Evolutionary conservation across 2,329 filamentous ascomycete species (phyloP).

Genomic region (Epichloe brachyelytri): DNA sequence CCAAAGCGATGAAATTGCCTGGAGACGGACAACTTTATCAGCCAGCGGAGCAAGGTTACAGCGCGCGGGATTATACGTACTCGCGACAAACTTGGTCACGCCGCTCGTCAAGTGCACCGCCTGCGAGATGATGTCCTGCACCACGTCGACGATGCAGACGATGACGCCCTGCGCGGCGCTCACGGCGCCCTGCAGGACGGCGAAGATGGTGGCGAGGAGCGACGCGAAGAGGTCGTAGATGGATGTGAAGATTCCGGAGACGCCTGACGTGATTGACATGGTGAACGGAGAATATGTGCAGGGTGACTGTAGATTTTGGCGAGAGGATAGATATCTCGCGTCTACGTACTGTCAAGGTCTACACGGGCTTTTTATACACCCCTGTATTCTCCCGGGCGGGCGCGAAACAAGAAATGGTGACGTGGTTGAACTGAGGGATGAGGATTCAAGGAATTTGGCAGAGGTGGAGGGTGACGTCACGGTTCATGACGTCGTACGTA

Average conservation of each 20-base stretch:
- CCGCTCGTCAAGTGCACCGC: constrained; percentile 25
- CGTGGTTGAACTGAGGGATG: background rate
- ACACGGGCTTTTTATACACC: too few species aligned
- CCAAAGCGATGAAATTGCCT: constrained; percentile 25
- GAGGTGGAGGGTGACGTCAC: background rate
- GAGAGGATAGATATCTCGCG: too few species aligned
- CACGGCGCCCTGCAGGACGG: constrained; percentile 21
- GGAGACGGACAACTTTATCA: background rate
- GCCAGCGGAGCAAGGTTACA: too few species aligned
- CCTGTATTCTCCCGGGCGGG: too few species aligned
- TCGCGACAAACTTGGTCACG: constrained; percentile 25
- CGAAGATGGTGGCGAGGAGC: constrained; percentile 21
- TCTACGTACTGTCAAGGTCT: too few species aligned
- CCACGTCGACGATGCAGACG: constrained; percentile 22
- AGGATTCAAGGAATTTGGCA: background rate
- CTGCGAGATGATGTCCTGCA: constrained; percentile 22
- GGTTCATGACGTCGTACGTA: too few species aligned
- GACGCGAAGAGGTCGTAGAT: constrained; percentile 29
- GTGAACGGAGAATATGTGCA: background rate
- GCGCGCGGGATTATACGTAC: constrained; percentile 14
- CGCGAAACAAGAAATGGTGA: background rate
- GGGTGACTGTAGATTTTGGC: too few species aligned
- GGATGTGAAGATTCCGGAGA: constrained; percentile 26
- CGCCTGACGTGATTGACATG: constrained; percentile 23
- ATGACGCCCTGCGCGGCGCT: constrained; percentile 23